phyloP scores from a whole-genome alignment of 768 basidiomycete genomes.

The Gyrodon lividus region DNA sequence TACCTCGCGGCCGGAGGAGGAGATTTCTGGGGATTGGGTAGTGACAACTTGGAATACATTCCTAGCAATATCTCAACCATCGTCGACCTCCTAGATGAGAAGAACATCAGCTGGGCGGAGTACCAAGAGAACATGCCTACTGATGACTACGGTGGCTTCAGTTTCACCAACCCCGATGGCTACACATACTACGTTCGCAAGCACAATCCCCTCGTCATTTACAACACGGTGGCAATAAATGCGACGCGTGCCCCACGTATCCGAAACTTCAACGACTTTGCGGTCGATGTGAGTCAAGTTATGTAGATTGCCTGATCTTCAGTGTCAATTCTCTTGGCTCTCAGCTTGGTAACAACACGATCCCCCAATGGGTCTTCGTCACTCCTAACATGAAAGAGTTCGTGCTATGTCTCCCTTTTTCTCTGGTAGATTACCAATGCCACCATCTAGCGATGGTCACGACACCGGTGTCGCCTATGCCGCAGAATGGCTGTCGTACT shows the following conservation, averaged over 20 bases:
- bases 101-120: slow-evolving; percentile 56
- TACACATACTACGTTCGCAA: slow-evolving; percentile 55
- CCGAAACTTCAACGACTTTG: slow-evolving; percentile 63
- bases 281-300: slow-evolving; percentile 40
- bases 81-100: slow-evolving; percentile 57
- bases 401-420: not conserved
- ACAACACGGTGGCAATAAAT: slow-evolving; percentile 46
- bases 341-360: slow-evolving; percentile 36
- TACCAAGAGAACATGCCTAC: slow-evolving; percentile 59
- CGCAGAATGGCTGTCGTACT: slow-evolving; percentile 45
- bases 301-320: too few relatives aligned
- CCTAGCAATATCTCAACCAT: slow-evolving; percentile 53
- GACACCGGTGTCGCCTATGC: slow-evolving; percentile 54
- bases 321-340: not conserved
- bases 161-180: slow-evolving; percentile 25
- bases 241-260: slow-evolving; percentile 41
- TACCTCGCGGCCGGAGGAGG: slow-evolving; percentile 48
- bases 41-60: slow-evolving; percentile 37
- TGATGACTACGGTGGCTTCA: slow-evolving; percentile 45
- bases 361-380: slow-evolving; percentile 60
- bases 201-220: slow-evolving; percentile 52
- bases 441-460: slow-evolving; percentile 50
- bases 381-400: slow-evolving; percentile 52
- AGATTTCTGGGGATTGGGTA: slow-evolving; percentile 48
- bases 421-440: too few relatives aligned